Base-by-base conservation (phyloP, 352 stramenopile species). In the Globisporangium middletonii region DNA sequence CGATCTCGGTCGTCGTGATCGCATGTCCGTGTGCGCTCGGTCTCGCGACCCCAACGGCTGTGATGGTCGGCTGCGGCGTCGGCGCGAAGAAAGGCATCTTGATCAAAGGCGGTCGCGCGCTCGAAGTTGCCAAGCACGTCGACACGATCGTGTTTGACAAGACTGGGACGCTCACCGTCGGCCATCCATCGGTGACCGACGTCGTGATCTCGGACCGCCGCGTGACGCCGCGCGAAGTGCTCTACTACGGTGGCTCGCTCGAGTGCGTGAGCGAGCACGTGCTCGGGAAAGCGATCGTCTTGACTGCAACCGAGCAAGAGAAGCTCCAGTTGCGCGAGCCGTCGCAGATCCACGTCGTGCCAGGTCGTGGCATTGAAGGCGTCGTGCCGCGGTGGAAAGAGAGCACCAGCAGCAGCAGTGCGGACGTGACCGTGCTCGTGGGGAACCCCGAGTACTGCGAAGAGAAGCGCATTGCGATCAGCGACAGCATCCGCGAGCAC, bases 91-190 rank as follows among this genome's bases (percentile, higher is more conserved):
- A 89, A 19, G 79, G 94, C 1, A 92, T 98, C 50, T 64, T 96
- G 8, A 88, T 98, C 57, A 94, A 94, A 61, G 92, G 92, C 1
- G 86, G 86, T 1, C 71, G 76, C 12, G 81, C 83, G 7, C 71
- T 96, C 0, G 87, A 96, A 59, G 83, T 88, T 3, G 79, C 85
- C 15, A 79, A 79, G 3, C 88, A 96, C 60, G 86, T 97, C 1
- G 83, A 89, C 33, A 87, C 82, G 26, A 86, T 92, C 33, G 92
- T 95, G 30, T 98, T 98, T 65, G 92, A 98, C 64, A 98, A 98
- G 70, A 98, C 92, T 2, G 92, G 92, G 1, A 98, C 92, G 9
- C 65, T 98, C 3, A 98, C 92, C 1, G 71, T 85, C 18, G 87
- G 85, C 41, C 79, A 87, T 27, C 82, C 83, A n/a, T 87, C 73